These are phyloP conservation scores for Tephrocybe sp. DNA, from an alignment of 768 basidiomycete genomes.

Conservation along the genomic window DNA sequence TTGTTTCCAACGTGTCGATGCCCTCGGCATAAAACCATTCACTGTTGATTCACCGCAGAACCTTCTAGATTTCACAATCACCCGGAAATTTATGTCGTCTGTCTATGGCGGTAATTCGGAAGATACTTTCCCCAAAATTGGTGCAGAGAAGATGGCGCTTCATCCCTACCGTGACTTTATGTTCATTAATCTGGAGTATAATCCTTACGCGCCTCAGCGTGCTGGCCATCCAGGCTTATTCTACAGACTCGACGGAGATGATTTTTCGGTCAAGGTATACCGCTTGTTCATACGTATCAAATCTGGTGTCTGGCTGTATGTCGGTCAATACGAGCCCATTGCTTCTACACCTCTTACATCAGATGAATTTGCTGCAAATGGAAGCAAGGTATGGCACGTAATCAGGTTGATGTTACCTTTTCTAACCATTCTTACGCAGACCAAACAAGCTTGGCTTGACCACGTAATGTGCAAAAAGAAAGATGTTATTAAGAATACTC, in stretches of 20 bases:
- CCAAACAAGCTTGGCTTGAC: background rate
- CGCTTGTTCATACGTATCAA: background rate
- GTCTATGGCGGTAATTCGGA: conserved; percentile 33
- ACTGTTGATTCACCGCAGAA: background rate
- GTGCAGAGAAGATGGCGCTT: conserved; percentile 11
- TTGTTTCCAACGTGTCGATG: background rate
- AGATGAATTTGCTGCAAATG: conserved; percentile 6
- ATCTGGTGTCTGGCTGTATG: conserved; percentile 9
- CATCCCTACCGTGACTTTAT: conserved; percentile 31
- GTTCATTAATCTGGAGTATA: conserved; percentile 29
- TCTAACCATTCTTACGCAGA: background rate
- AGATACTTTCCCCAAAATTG: conserved; percentile 23
- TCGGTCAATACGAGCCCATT: conserved; percentile 11
- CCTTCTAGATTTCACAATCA: background rate
- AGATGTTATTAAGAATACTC: background rate
- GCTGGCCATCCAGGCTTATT: conserved; percentile 33
- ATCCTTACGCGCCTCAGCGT: conserved; percentile 33
- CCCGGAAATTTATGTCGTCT: background rate
- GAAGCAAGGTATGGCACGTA: background rate
- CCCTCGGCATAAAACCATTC: background rate
- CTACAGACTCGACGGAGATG: conserved; percentile 16
- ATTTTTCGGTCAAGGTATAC: background rate
- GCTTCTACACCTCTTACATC: conserved; percentile 3
- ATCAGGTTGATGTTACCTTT: too few relatives aligned
- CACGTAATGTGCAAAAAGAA: background rate